Percentiles rank a stretch among this genome's conserved stretches.
Evolutionary conservation across 306 rosid species (phyloP).

Genomic region (Nissolia schottii): DNA sequence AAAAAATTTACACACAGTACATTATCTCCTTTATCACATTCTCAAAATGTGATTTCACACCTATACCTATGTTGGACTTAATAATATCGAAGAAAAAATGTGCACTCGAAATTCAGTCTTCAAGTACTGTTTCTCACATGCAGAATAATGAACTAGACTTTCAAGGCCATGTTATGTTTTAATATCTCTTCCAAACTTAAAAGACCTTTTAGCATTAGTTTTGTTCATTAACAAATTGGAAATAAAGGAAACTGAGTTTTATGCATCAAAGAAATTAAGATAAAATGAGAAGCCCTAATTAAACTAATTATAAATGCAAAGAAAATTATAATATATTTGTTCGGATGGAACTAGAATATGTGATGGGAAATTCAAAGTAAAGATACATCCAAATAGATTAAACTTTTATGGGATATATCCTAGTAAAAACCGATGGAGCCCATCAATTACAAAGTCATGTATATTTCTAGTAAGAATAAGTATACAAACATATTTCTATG

Average conservation of each 20-base stretch:
- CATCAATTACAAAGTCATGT: conserved; percentile 29
- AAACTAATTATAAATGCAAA: neutral
- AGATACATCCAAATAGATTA: neutral
- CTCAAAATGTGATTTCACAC: neutral
- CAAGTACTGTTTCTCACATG: conserved; percentile 33
- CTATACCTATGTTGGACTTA: neutral
- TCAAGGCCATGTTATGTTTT: neutral
- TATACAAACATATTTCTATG: conserved; percentile 30
- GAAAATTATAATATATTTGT: neutral
- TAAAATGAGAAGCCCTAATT: conserved; percentile 15
- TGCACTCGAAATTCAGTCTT: conserved; percentile 6
- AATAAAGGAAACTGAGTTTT: neutral
- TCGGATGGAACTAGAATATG: neutral
- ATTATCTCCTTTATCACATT: conserved; percentile 19
- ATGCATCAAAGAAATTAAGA: neutral
- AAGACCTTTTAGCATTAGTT: neutral
- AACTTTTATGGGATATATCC: neutral
- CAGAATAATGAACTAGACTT: conserved; percentile 27
- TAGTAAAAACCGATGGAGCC: conserved; percentile 16
- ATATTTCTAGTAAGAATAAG: conserved; percentile 22
- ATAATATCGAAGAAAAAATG: conserved; percentile 18
- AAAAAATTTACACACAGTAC: conserved; percentile 21
- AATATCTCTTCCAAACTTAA: neutral
- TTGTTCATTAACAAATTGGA: neutral
- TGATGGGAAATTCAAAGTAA: neutral